Evolutionary conservation across 148 eudicot species (phyloP), one percentile per base, ranked within the genome.

Genomic region (Rhododendron vialii): DNA sequence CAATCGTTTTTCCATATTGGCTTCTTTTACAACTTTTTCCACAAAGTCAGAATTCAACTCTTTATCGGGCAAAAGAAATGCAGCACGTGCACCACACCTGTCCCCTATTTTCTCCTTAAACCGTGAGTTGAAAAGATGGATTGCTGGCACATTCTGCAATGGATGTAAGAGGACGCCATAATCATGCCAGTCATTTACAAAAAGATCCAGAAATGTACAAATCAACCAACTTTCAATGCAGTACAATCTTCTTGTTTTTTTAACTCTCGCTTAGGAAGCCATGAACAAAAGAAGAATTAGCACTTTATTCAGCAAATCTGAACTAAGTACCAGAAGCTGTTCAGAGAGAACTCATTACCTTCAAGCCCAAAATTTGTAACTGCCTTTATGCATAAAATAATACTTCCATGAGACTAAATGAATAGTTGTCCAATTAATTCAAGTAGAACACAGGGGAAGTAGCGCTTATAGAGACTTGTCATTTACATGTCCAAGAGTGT

Each of bases 41-140:
- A 93, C 74, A 82, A 93, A 92, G 85, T 43, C 86, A 43, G 89
- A 89, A 86, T 88, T 92, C 45, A 84, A 87, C 50, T 90, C 90
- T 86, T 84, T 65, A 86, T 90, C 90, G 87, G 90, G 76, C 47
- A 83, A 90, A 53, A 84, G 80, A 88, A 90, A 90, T 30, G 95
- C 93, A 85, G 90, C 90, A 78, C 85, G 92, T 67, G 96, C 93
- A 86, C 92, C 96, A 75, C 81, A 78, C 85, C 84, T 57, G 81
- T 95, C 98, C 81, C 96, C 95, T 59, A 90, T 90, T 88, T 91
- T 92, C 92, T 96, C 99, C 92, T 91, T 94, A 83, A 88, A 93
- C 87, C 92, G 88, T 55, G 97, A 94, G 89, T 76, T 91, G 90
- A 95, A 94, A 84, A 96, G 86, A 92, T 96, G 98, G 84, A 96